A percentile compares a stretch with the other conserved stretches of the same genome.
Evolutionary conservation across 768 basidiomycete species (phyloP).

Genomic region (Collybia nuda): DNA sequence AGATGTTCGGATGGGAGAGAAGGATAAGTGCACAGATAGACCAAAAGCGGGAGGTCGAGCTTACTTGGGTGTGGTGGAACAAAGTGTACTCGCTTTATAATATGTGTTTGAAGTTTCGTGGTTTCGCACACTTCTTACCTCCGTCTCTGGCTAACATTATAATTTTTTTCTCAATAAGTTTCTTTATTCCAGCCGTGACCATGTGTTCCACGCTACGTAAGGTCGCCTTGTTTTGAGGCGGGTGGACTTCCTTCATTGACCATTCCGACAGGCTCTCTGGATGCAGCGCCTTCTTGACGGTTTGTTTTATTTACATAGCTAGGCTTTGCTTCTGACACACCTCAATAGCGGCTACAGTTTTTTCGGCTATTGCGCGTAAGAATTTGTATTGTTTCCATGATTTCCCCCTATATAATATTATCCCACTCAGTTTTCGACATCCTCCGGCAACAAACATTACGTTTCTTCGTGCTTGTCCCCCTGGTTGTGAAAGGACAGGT

Average conservation of each 20-base stretch:
- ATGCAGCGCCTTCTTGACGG: too few species aligned
- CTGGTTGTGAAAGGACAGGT: conserved; percentile 47
- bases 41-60: conserved; percentile 60
- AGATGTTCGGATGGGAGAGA: conserved; percentile 69
- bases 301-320: background rate
- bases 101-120: conserved; percentile 36
- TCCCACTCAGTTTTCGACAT: conserved; percentile 64
- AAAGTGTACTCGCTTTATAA: conserved; percentile 50
- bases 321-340: background rate
- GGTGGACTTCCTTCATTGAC: too few species aligned
- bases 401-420: conserved; percentile 44
- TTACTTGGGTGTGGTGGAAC: conserved; percentile 50
- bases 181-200: conserved; percentile 56
- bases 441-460: conserved; percentile 50
- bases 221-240: conserved; percentile 13
- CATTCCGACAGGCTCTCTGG: too few species aligned
- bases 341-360: conserved; percentile 9
- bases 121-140: conserved; percentile 9
- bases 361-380: background rate
- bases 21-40: conserved; percentile 51
- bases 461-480: conserved; percentile 28
- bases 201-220: conserved; percentile 66
- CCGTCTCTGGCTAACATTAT: background rate
- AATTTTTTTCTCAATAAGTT: conserved; percentile 31
- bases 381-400: conserved; percentile 14